These are phyloP conservation scores for Domatiomyces catenatus DNA, from an alignment of 2,329 filamentous ascomycete species.

Conservation along the genomic window DNA sequence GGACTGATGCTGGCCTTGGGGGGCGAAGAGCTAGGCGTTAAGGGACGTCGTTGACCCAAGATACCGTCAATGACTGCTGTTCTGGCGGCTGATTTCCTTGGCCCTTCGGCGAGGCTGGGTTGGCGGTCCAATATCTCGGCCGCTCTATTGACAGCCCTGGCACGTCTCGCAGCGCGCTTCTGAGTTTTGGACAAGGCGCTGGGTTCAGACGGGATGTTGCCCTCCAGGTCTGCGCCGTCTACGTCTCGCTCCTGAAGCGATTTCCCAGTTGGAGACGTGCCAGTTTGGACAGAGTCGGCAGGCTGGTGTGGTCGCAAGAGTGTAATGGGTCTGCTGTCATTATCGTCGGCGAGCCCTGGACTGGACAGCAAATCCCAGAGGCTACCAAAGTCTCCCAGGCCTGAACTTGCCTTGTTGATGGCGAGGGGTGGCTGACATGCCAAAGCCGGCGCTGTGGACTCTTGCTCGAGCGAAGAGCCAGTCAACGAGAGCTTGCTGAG, in stretches of 20 bases:
- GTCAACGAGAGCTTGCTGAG: slow-evolving; percentile 20
- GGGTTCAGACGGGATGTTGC: slow-evolving; percentile 14
- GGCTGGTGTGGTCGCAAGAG: neutral
- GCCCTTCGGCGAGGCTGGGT: slow-evolving; percentile 6
- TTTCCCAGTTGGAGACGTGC: slow-evolving; percentile 7
- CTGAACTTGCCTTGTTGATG: slow-evolving; percentile 3
- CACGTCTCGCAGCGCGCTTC: slow-evolving; percentile 16
- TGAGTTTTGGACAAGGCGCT: slow-evolving; percentile 12
- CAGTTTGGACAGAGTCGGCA: neutral
- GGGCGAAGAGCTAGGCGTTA: slow-evolving; percentile 12
- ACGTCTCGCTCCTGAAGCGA: slow-evolving; percentile 21
- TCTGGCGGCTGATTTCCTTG: slow-evolving; percentile 15
- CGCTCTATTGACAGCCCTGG: slow-evolving; percentile 15
- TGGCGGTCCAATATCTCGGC: slow-evolving; percentile 4
- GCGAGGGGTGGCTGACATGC: neutral
- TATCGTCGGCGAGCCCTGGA: slow-evolving; percentile 3
- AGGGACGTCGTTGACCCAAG: slow-evolving; percentile 12
- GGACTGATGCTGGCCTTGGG: slow-evolving; percentile 10
- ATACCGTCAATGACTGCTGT: slow-evolving; percentile 19
- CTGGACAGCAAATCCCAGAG: slow-evolving; percentile 26
- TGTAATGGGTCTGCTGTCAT: neutral
- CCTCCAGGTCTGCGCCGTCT: slow-evolving; percentile 19
- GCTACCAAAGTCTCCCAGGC: slow-evolving; percentile 29
- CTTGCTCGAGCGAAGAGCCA: neutral
- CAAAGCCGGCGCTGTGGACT: neutral